Evolutionary conservation across 2,329 filamentous ascomycete genomes (phyloP), one percentile per base, ranked within the genome.

Genomic region (Aureobasidium melanogenum): DNA sequence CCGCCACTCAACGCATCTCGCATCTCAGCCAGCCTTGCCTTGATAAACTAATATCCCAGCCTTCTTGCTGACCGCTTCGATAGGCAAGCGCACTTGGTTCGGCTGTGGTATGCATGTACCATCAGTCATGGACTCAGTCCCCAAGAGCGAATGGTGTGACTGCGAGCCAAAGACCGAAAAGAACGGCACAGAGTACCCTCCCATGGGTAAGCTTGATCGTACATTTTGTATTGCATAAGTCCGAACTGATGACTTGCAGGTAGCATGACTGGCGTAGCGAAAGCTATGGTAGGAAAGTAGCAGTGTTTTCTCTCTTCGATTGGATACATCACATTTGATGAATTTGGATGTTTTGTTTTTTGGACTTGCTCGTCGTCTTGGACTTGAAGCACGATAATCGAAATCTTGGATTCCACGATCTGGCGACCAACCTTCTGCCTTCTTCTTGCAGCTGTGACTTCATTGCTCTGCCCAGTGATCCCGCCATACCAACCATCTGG

Each of bases 81-180:
- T 55, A 71, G 69, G 66, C 34, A 70, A 70, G 48, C 64, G 64
- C 15, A 71, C 70, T 14, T 74, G 71, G 71, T 71, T 65, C 63
- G 71, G 71, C 50, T 74, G 71, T 55, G 70, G 70, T 30, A 55
- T 62, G 14, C 69, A 70, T 63, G 65, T 66, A 58, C 62, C 63
- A 26, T 46, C 64, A 41, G 85, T 89, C 67, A 82, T 90, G 77
- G 82, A 86, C 70, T 68, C 71, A 28, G 71, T 89, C 46, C 79
- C 84, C 5, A 74, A 77, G 38, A 73, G 77, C 6, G 78, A 88
- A 43, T 82, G 86, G 74, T 91, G 88, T 76, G 77, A 76, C 26
- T 91, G 87, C 70, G 76, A 80, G 67, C 86, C 87, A 30, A 82
- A 82, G 69, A 76, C 88, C 64, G 80, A 84, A 69, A 76, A 78